A percentile compares a stretch with the other conserved stretches of the same genome.
Evolutionary conservation across 2,329 filamentous ascomycete species (phyloP).

Genomic region (Cladosporium sp.): DNA sequence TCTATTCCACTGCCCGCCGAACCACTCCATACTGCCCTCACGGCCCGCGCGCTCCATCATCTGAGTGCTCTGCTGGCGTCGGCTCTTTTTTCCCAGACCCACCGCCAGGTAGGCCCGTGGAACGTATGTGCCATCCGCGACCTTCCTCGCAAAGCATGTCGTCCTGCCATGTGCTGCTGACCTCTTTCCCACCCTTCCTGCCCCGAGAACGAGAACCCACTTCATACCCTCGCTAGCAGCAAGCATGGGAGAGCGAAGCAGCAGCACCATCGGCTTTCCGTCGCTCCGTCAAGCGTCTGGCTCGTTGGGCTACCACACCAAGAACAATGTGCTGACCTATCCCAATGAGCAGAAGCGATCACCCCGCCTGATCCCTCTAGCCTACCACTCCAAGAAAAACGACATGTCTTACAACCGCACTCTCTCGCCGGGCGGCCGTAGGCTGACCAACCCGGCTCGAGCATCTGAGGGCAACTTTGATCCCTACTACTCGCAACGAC

Average conservation of each 20-base stretch:
- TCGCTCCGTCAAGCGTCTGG: conserved; percentile 6
- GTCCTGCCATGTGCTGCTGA: conserved; percentile 10
- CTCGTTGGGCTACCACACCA: conserved; percentile 17
- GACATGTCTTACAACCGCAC: conserved; percentile 40
- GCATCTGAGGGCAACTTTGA: conserved; percentile 35
- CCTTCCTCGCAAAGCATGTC: conserved; percentile 11
- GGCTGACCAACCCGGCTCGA: conserved; percentile 38
- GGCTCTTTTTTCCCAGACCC: conserved; percentile 21
- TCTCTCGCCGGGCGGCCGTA: conserved; percentile 39
- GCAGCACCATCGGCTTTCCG: conserved; percentile 9
- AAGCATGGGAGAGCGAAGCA: conserved; percentile 19
- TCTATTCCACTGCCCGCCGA: neutral
- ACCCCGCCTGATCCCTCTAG: conserved; percentile 15
- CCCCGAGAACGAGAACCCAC: neutral
- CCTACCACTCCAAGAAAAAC: conserved; percentile 17
- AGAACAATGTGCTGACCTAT: conserved; percentile 16
- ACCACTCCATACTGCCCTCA: conserved; percentile 10
- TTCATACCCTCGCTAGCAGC: neutral
- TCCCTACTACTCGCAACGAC: conserved; percentile 33
- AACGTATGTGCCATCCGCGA: conserved; percentile 9
- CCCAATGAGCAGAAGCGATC: conserved; percentile 18
- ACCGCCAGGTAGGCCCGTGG: conserved; percentile 10
- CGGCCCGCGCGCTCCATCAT: conserved; percentile 2
- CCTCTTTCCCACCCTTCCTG: conserved; percentile 4
- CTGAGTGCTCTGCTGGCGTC: conserved; percentile 4